Conservation (phyloP, 2,329 filamentous ascomycete species). For the Clarireedia monteithiana region DNA sequence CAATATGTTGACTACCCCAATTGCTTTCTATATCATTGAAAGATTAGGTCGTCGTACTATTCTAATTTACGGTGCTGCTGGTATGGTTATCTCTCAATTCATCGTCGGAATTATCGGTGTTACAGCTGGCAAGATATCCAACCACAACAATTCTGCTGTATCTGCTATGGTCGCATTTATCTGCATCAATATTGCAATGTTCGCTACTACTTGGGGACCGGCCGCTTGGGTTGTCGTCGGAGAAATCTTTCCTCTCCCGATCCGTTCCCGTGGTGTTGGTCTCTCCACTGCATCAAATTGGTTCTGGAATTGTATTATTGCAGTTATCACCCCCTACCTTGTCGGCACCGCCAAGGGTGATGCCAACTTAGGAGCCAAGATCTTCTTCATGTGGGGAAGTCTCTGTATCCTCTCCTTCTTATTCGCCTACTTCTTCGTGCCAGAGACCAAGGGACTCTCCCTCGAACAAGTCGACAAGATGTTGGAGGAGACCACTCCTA, state of each 20-base stretch:
- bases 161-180: slow-evolving; percentile 76
- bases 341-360: slow-evolving; percentile 48
- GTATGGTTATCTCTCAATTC: slow-evolving; percentile 83
- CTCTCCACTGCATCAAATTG: slow-evolving; percentile 86
- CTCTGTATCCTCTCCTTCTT: slow-evolving; percentile 47
- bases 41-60: slow-evolving; percentile 72
- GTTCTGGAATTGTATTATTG: slow-evolving; percentile 72
- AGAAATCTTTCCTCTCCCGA: slow-evolving; percentile 84
- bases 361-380: slow-evolving; percentile 22
- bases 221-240: slow-evolving; percentile 72
- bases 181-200: slow-evolving; percentile 86
- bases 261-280: slow-evolving; percentile 79
- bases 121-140: slow-evolving; percentile 46
- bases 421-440: slow-evolving; percentile 53
- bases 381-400: slow-evolving; percentile 53
- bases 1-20: slow-evolving; percentile 76
- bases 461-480: slow-evolving; percentile 68
- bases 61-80: slow-evolving; percentile 68
- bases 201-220: slow-evolving; percentile 83
- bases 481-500: slow-evolving; percentile 39
- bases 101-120: slow-evolving; percentile 72
- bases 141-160: slow-evolving; percentile 49
- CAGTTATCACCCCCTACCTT: slow-evolving; percentile 68
- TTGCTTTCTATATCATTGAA: slow-evolving; percentile 85
- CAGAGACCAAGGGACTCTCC: slow-evolving; percentile 67